Evolutionary conservation across 192 early-diverging fungal genomes (phyloP).

Genomic region (Backusella psychrophila): DNA sequence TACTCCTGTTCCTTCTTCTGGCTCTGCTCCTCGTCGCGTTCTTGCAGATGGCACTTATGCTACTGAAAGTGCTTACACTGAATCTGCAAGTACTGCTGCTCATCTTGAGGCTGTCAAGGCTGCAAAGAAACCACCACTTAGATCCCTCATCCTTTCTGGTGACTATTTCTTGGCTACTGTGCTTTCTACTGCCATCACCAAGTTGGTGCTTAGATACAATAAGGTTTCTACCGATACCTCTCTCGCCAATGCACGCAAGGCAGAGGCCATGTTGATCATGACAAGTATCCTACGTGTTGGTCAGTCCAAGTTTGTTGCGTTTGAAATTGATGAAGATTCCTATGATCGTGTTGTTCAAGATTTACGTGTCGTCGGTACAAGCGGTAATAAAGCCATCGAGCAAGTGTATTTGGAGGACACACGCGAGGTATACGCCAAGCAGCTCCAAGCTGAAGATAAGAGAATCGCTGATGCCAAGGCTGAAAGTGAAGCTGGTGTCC

Average conservation of each 20-base stretch:
- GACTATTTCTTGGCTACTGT: constrained; percentile 92
- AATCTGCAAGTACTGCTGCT: constrained; percentile 43
- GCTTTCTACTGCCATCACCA: constrained; percentile 87
- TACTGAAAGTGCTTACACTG: constrained; percentile 86
- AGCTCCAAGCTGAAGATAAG: constrained; percentile 69
- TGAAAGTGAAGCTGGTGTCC: constrained; percentile 60
- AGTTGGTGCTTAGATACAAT: constrained; percentile 82
- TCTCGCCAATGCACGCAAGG: constrained; percentile 75
- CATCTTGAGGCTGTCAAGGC: constrained; percentile 52
- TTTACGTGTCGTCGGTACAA: constrained; percentile 71
- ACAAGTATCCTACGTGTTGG: constrained; percentile 92
- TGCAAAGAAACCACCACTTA: constrained; percentile 68
- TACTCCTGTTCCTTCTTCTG: constrained; percentile 10
- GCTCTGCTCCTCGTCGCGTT: constrained; percentile 68
- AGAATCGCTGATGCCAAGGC: constrained; percentile 59
- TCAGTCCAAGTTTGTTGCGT: constrained; percentile 78
- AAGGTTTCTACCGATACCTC: constrained; percentile 47
- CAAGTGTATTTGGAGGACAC: constrained; percentile 59
- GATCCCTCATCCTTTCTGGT: constrained; percentile 84
- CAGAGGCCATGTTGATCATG: constrained; percentile 99
- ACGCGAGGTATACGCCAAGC: constrained; percentile 59
- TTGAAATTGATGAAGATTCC: constrained; percentile 97
- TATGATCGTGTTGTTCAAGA: constrained; percentile 89
- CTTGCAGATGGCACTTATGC: constrained; percentile 98
- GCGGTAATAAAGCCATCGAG: constrained; percentile 53